Evolutionary conservation across 306 rosid genomes (phyloP).

Genomic region (Boehmeria nivea): DNA sequence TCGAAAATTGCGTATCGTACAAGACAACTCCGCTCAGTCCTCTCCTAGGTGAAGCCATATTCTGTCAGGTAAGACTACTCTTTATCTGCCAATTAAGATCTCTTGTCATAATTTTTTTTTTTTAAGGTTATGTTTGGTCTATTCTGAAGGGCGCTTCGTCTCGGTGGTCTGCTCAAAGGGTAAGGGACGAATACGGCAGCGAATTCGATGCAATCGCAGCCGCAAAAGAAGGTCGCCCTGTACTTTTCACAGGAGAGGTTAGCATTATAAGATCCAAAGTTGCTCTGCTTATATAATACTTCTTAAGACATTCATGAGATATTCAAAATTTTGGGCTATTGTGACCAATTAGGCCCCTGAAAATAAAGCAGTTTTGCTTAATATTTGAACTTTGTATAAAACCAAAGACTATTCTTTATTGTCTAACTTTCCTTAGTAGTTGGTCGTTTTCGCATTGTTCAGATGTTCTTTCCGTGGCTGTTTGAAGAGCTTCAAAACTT

Average conservation of each 20-base stretch:
- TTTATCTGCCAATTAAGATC: slow-evolving; percentile 3
- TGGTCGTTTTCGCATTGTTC: too few relatives aligned
- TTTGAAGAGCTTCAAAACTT: slow-evolving; percentile 89
- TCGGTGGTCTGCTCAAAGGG: slow-evolving; percentile 67
- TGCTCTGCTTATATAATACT: too few relatives aligned
- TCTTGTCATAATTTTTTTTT: not conserved
- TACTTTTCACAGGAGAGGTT: slow-evolving; percentile 84
- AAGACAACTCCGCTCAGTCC: slow-evolving; percentile 82
- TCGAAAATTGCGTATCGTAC: slow-evolving; percentile 49
- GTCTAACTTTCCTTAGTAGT: too few relatives aligned
- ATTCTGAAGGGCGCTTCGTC: slow-evolving; percentile 61
- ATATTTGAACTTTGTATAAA: too few relatives aligned
- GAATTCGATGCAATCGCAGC: slow-evolving; percentile 61
- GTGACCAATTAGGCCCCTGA: too few relatives aligned
- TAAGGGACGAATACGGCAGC: slow-evolving; percentile 47
- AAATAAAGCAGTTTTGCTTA: too few relatives aligned
- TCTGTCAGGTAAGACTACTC: slow-evolving; percentile 66
- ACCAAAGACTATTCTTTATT: too few relatives aligned
- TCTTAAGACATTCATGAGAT: too few relatives aligned
- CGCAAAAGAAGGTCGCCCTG: slow-evolving; percentile 58
- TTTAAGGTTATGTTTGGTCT: not conserved
- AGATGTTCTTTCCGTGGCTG: slow-evolving; percentile 98
- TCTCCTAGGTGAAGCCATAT: slow-evolving; percentile 66
- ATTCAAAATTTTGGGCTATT: too few relatives aligned
- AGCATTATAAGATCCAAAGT: slow-evolving; percentile 4